phyloP scores from a whole-genome alignment of 2,329 filamentous ascomycete species.

The Calonectria hongkongensis region DNA sequence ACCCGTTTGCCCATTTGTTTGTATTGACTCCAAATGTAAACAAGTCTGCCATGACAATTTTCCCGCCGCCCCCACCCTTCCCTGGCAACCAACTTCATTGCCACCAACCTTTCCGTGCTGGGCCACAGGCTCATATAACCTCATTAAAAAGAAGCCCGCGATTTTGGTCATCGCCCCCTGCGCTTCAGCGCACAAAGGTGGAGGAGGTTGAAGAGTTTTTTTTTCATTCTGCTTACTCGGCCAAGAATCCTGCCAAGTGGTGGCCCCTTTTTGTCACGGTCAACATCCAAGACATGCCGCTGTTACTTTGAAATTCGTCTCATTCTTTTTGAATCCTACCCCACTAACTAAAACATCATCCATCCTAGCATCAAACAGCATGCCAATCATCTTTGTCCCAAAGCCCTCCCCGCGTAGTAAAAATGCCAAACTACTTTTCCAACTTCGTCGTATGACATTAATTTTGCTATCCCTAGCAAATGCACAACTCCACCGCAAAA shows the following conservation, averaged over 20 bases:
- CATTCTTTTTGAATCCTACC: neutral
- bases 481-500: constrained; percentile 20
- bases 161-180: constrained; percentile 16
- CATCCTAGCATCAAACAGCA: constrained; percentile 16
- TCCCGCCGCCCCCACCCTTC: constrained; percentile 51
- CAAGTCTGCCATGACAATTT: constrained; percentile 43
- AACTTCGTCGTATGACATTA: constrained; percentile 1
- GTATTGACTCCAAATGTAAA: constrained; percentile 52
- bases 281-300: neutral
- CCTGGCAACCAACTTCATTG: constrained; percentile 50
- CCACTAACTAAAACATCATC: constrained; percentile 19
- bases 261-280: neutral
- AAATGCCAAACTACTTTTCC: constrained; percentile 27
- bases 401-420: constrained; percentile 2
- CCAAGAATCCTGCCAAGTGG: neutral
- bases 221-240: neutral
- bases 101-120: constrained; percentile 48
- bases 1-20: constrained; percentile 48
- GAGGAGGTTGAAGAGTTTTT: constrained; percentile 13
- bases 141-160: constrained; percentile 49
- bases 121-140: constrained; percentile 42
- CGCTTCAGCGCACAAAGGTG: constrained; percentile 10
- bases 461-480: constrained; percentile 18
- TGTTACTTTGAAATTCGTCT: constrained; percentile 9
- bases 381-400: constrained; percentile 26